phyloP scores from a whole-genome alignment of 768 basidiomycete species.

The Auriscalpium vulgare region DNA sequence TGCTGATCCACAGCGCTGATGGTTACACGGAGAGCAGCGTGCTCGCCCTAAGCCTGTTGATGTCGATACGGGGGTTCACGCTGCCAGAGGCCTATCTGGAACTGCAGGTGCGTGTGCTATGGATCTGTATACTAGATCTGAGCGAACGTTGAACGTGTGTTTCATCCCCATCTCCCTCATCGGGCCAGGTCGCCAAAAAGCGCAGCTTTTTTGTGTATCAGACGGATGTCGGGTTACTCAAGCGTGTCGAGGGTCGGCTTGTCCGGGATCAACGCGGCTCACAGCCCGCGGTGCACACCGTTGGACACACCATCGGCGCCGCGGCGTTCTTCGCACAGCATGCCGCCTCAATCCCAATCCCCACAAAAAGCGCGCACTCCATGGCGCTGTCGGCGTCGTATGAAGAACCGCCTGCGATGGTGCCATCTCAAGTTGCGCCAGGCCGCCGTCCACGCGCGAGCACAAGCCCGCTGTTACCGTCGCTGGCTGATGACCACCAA shows the following conservation, averaged over 20 bases:
- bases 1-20: conserved; percentile 77
- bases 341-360: background rate
- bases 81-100: conserved; percentile 91
- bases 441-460: conserved; percentile 55
- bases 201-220: conserved; percentile 92
- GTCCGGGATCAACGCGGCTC: conserved; percentile 20
- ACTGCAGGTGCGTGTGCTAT: conserved; percentile 45
- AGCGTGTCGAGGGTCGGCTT: conserved; percentile 55
- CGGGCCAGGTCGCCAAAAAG: conserved; percentile 47
- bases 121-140: conserved; percentile 12
- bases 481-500: conserved; percentile 64
- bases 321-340: background rate
- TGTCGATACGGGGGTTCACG: conserved; percentile 58
- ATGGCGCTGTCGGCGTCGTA: conserved; percentile 22
- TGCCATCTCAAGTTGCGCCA: background rate
- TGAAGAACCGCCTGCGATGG: conserved; percentile 5
- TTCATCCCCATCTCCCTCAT: background rate
- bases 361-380: conserved; percentile 13
- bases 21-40: conserved; percentile 92
- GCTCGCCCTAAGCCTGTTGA: conserved; percentile 78
- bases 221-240: conserved; percentile 65
- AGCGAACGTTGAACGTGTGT: background rate
- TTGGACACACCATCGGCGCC: background rate
- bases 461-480: conserved; percentile 60
- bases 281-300: background rate